Percentiles rank a stretch among this genome's conserved stretches.
These are phyloP conservation scores for Sonneratia alba DNA, from an alignment of 345 rosid species.

Conservation along the genomic window DNA sequence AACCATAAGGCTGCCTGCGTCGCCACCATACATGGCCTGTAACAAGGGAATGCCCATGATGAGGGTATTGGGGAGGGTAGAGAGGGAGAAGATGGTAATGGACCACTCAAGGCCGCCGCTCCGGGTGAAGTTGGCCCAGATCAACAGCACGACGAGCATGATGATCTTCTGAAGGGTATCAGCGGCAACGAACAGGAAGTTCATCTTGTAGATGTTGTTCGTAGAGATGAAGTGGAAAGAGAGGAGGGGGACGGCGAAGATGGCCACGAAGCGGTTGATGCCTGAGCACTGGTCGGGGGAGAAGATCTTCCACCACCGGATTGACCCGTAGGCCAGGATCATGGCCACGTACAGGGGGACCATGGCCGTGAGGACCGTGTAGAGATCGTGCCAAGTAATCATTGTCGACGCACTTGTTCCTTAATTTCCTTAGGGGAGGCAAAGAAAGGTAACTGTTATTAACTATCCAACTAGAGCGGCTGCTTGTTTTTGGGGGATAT, in stretches of 20 bases:
- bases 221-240: conserved; percentile 9
- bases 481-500: too few species aligned
- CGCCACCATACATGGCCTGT: conserved; percentile 75
- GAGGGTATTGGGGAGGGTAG: conserved; percentile 8
- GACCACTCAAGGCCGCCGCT: conserved; percentile 8
- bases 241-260: conserved; percentile 7
- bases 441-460: background rate
- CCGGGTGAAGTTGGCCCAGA: conserved; percentile 8
- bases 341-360: conserved; percentile 8
- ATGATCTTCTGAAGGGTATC: conserved; percentile 10
- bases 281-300: conserved; percentile 12
- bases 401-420: background rate
- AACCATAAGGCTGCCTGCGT: conserved; percentile 80
- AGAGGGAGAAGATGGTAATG: conserved; percentile 9
- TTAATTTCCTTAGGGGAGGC: too few species aligned
- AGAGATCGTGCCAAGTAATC: conserved; percentile 8
- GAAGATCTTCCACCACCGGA: conserved; percentile 13
- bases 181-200: conserved; percentile 7
- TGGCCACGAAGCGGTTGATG: conserved; percentile 8
- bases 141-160: conserved; percentile 1
- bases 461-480: background rate
- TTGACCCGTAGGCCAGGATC: conserved; percentile 8
- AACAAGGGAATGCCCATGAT: conserved; percentile 93
- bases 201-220: conserved; percentile 10
- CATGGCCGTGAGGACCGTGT: conserved; percentile 8